phyloP scores from a whole-genome alignment of 495 filamentous ascomycete species.

The Penicillium herquei region DNA sequence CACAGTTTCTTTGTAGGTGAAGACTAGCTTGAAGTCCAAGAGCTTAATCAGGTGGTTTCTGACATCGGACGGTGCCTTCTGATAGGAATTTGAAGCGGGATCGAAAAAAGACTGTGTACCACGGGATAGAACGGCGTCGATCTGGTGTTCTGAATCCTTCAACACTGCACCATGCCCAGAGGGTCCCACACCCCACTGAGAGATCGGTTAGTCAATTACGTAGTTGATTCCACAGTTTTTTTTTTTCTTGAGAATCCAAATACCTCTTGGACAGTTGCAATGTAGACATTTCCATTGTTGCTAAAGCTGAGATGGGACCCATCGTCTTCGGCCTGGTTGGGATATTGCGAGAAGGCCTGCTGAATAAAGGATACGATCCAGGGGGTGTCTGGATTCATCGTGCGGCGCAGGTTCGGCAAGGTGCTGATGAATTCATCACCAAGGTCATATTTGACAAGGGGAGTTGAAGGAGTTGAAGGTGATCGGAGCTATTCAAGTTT shows the following conservation, averaged over 20 bases:
- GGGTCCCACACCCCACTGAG: conserved; percentile 26
- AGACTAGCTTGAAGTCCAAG: conserved; percentile 38
- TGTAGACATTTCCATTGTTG: not conserved
- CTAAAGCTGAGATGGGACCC: conserved; percentile 39
- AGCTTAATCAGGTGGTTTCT: conserved; percentile 34
- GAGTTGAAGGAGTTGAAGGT: not conserved
- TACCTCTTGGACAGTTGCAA: conserved; percentile 29
- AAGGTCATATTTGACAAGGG: not conserved
- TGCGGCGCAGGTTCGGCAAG: not conserved
- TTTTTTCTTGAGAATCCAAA: conserved; percentile 1
- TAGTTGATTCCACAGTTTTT: not conserved
- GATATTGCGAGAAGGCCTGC: conserved; percentile 25
- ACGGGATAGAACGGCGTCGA: conserved; percentile 35
- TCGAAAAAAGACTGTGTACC: not conserved
- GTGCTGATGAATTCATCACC: not conserved
- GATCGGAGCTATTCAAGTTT: not conserved
- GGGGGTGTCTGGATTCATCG: conserved; percentile 25
- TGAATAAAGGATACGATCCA: conserved; percentile 37
- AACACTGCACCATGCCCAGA: conserved; percentile 20
- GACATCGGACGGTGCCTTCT: conserved; percentile 20
- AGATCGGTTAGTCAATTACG: not conserved
- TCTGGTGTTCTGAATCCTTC: conserved; percentile 38
- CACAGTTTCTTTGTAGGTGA: conserved; percentile 26
- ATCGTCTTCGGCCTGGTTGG: conserved; percentile 30
- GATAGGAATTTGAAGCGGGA: conserved; percentile 5